Conservation (phyloP, 441 rosid species). For the Erodium moschatum region DNA sequence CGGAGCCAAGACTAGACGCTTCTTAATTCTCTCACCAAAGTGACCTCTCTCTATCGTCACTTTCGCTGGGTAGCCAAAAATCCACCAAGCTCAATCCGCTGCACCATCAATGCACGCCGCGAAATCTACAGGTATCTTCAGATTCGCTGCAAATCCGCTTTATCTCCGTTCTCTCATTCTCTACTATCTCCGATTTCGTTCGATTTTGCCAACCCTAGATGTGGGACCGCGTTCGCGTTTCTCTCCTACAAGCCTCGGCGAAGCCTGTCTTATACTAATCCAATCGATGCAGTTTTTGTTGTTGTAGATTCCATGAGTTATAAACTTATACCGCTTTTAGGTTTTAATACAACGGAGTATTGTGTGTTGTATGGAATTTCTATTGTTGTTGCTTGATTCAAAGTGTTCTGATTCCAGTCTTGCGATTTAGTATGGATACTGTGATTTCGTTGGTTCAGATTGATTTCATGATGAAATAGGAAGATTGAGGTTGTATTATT, state of each 20-base stretch:
- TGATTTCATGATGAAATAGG: not conserved
- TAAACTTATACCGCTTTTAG: not conserved
- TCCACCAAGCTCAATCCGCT: constrained; percentile 4
- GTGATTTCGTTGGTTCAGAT: not conserved
- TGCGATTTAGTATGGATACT: no score
- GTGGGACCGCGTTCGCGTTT: not conserved
- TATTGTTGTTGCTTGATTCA: not conserved
- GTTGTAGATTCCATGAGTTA: not conserved
- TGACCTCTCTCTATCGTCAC: not conserved
- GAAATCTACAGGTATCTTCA: no score
- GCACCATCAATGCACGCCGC: not conserved
- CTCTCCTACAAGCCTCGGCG: not conserved
- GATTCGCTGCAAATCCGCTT: not conserved
- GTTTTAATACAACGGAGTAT: not conserved
- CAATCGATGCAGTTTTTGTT: not conserved
- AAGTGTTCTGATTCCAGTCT: not conserved
- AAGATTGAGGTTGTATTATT: no score
- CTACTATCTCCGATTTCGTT: not conserved
- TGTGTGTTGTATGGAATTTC: no score
- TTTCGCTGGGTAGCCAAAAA: not conserved
- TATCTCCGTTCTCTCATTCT: not conserved
- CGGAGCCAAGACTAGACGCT: not conserved
- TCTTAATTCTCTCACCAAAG: not conserved
- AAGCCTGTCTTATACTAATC: not conserved
- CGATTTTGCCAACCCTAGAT: not conserved